These are phyloP conservation scores for Huntiella savannae DNA, from an alignment of 2,329 filamentous ascomycete species.

Conservation along the genomic window DNA sequence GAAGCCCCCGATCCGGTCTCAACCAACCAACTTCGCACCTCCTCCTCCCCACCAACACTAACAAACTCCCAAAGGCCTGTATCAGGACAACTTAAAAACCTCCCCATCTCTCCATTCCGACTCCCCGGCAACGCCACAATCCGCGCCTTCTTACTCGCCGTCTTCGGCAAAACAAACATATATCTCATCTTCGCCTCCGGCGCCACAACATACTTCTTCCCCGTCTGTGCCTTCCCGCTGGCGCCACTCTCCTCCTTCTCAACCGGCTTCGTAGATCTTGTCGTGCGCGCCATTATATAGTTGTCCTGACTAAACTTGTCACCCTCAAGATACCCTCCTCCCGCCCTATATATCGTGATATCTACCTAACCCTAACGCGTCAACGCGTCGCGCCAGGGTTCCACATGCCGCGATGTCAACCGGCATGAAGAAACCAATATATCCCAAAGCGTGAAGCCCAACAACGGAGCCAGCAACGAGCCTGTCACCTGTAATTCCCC, in stretches of 20 bases:
- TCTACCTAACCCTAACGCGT: no score
- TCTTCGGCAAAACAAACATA: slow-evolving; percentile 42
- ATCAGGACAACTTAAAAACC: slow-evolving; percentile 33
- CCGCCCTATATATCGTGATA: no score
- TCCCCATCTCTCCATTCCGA: no score
- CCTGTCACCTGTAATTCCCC: not conserved
- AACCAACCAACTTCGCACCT: slow-evolving; percentile 41
- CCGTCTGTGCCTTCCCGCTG: slow-evolving; percentile 10
- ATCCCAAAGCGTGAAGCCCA: not conserved
- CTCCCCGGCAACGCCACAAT: slow-evolving; percentile 34
- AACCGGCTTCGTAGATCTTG: slow-evolving; percentile 23
- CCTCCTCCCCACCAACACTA: slow-evolving; percentile 31
- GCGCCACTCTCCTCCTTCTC: slow-evolving; percentile 6
- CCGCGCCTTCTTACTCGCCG: slow-evolving; percentile 31
- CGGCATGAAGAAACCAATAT: no score
- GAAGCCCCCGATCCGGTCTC: slow-evolving; percentile 16
- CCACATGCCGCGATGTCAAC: no score
- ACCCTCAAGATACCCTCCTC: no score
- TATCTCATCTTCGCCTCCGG: slow-evolving; percentile 27
- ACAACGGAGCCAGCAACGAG: not conserved
- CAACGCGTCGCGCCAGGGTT: no score
- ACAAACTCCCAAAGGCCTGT: slow-evolving; percentile 48
- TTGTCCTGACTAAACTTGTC: no score
- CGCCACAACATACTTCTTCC: slow-evolving; percentile 22
- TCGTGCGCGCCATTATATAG: slow-evolving; percentile 28